These are phyloP conservation scores for Porphyrellus sp. DNA, from an alignment of 1,284 basidiomycete species.

Conservation along the genomic window DNA sequence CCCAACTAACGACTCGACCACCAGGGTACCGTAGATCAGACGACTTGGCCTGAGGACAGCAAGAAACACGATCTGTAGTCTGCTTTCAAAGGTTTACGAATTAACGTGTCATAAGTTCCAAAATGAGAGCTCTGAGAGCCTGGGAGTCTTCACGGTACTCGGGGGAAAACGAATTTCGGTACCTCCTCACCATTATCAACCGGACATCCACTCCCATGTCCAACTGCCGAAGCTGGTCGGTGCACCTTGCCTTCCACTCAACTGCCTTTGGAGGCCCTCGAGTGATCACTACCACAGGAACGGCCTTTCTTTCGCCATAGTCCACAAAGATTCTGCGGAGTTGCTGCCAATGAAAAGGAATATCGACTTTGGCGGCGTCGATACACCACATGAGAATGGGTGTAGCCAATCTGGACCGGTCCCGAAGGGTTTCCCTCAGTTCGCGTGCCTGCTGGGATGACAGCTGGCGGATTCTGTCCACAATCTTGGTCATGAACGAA, in stretches of 20 bases:
- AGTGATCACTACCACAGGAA: slow-evolving; percentile 25
- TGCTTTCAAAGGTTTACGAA: not conserved
- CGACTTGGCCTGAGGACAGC: not conserved
- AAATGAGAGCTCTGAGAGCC: slow-evolving; percentile 19
- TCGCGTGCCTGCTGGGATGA: slow-evolving; percentile 19
- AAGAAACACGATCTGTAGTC: slow-evolving; percentile 1
- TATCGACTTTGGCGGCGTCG: slow-evolving; percentile 23
- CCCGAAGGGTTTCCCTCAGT: slow-evolving; percentile 17
- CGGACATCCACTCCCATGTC: slow-evolving; percentile 9
- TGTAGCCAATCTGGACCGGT: slow-evolving; percentile 7
- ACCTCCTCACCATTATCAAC: slow-evolving; percentile 16
- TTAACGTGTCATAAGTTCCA: not conserved
- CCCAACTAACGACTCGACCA: not conserved
- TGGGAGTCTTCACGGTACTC: slow-evolving; percentile 20
- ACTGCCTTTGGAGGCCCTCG: slow-evolving; percentile 3
- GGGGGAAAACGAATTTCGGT: not conserved
- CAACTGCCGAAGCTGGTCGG: slow-evolving; percentile 12
- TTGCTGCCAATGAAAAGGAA: slow-evolving; percentile 18
- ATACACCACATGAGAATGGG: slow-evolving; percentile 31
- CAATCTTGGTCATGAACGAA: slow-evolving; percentile 7
- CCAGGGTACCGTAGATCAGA: slow-evolving; percentile 4
- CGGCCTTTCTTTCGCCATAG: slow-evolving; percentile 24
- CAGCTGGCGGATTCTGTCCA: slow-evolving; percentile 13
- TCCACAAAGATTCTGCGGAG: slow-evolving; percentile 28
- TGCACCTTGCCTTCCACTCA: slow-evolving; percentile 22